These are phyloP conservation scores for Phytophthora pistaciae DNA, from an alignment of 352 stramenopile genomes.

Conservation along the genomic window DNA sequence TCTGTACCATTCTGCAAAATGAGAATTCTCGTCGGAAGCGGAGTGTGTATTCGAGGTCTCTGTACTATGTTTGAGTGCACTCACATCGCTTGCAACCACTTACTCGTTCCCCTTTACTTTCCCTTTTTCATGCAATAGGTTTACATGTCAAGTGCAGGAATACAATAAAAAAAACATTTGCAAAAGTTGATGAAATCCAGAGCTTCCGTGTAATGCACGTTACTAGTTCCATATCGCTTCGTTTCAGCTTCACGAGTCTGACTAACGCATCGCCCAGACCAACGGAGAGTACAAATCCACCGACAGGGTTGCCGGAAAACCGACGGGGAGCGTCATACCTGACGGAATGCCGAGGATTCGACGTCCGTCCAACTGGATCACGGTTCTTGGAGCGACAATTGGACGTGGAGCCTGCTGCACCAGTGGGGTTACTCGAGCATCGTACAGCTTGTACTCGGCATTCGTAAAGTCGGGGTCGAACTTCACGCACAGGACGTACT, in stretches of 20 bases:
- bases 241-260: not conserved
- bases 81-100: too few species aligned
- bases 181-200: too few species aligned
- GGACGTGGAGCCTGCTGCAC: slow-evolving; percentile 38
- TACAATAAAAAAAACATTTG: too few species aligned
- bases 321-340: slow-evolving; percentile 32
- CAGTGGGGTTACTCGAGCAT: slow-evolving; percentile 39
- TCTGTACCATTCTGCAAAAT: too few species aligned
- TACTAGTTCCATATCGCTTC: too few species aligned
- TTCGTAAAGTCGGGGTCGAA: slow-evolving; percentile 43
- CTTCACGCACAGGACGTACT: slow-evolving; percentile 43
- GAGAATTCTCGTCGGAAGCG: too few species aligned
- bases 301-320: slow-evolving; percentile 34
- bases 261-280: slow-evolving; percentile 38
- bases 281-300: slow-evolving; percentile 49
- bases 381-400: slow-evolving; percentile 47
- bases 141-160: too few species aligned
- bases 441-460: slow-evolving; percentile 54
- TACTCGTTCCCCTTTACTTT: too few species aligned
- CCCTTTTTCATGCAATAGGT: too few species aligned
- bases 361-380: slow-evolving; percentile 43
- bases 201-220: too few species aligned
- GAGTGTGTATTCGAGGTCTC: too few species aligned
- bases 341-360: slow-evolving; percentile 43
- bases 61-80: too few species aligned